Evolutionary conservation across 257 asterid genomes (phyloP).

Genomic region (Pogostemon cablin): DNA sequence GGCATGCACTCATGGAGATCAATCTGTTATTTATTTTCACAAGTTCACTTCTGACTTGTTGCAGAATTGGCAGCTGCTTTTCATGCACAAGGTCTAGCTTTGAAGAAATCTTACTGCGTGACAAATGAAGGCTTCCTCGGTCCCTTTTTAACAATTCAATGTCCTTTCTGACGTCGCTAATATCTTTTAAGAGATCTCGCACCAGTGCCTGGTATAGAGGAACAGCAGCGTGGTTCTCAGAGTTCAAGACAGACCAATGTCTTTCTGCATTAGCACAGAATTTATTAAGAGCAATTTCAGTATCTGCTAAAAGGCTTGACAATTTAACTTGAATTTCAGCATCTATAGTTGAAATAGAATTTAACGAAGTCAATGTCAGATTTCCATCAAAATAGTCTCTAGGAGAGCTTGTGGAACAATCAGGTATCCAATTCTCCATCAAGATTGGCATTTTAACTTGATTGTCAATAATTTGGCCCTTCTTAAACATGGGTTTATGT

Average conservation of each 20-base stretch:
- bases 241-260: slow-evolving; percentile 34
- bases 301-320: slow-evolving; percentile 41
- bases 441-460: slow-evolving; percentile 31
- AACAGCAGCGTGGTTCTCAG: slow-evolving; percentile 38
- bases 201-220: slow-evolving; percentile 38
- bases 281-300: slow-evolving; percentile 32
- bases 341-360: slow-evolving; percentile 31
- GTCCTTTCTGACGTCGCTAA: slow-evolving; percentile 39
- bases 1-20: slow-evolving; percentile 37
- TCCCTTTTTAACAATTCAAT: slow-evolving; percentile 35
- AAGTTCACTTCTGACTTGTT: slow-evolving; percentile 45
- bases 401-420: slow-evolving; percentile 28
- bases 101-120: slow-evolving; percentile 28
- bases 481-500: slow-evolving; percentile 29
- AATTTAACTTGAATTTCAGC: slow-evolving; percentile 36
- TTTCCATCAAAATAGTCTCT: slow-evolving; percentile 29
- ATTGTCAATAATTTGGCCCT: slow-evolving; percentile 34
- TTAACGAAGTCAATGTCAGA: slow-evolving; percentile 20
- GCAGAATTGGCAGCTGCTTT: slow-evolving; percentile 39
- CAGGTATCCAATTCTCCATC: slow-evolving; percentile 29
- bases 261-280: slow-evolving; percentile 40
- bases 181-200: slow-evolving; percentile 36
- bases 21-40: slow-evolving; percentile 41
- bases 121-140: slow-evolving; percentile 26
- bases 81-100: slow-evolving; percentile 26